phyloP scores from a whole-genome alignment of 257 asterid species.

The Lycium barbarum region DNA sequence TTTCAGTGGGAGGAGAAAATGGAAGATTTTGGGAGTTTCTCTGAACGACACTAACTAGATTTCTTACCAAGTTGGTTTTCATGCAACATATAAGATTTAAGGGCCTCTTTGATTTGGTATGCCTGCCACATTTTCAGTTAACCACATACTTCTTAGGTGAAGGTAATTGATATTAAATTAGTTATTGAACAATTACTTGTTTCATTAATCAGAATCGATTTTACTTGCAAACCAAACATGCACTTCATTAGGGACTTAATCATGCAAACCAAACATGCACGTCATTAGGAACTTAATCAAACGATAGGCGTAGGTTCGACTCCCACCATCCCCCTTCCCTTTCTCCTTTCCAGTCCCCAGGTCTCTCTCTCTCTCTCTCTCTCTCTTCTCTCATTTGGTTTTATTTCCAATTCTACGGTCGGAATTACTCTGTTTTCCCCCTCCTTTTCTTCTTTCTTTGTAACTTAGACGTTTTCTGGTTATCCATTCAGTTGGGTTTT shows the following conservation, averaged over 20 bases:
- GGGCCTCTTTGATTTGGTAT: neutral
- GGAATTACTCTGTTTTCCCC: neutral
- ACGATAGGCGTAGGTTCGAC: neutral
- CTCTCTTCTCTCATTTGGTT: neutral
- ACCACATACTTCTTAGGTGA: neutral
- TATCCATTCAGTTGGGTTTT: neutral
- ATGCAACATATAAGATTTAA: neutral
- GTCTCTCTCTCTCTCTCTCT: neutral
- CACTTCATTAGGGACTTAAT: neutral
- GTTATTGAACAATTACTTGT: neutral
- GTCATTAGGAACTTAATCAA: no score
- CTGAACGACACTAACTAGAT: neutral
- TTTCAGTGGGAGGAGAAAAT: neutral
- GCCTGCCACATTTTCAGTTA: neutral
- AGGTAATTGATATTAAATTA: neutral
- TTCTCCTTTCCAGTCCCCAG: neutral
- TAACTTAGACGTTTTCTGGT: neutral
- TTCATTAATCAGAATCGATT: neutral
- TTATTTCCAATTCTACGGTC: neutral
- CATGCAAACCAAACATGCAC: no score
- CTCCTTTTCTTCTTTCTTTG: neutral
- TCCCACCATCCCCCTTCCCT: neutral
- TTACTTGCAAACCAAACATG: neutral
- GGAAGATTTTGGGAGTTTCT: constrained; percentile 1
- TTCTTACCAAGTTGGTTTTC: neutral